These are phyloP conservation scores for Arthrinium phaeospermum DNA, from an alignment of 2,329 filamentous ascomycete species.

Conservation along the genomic window DNA sequence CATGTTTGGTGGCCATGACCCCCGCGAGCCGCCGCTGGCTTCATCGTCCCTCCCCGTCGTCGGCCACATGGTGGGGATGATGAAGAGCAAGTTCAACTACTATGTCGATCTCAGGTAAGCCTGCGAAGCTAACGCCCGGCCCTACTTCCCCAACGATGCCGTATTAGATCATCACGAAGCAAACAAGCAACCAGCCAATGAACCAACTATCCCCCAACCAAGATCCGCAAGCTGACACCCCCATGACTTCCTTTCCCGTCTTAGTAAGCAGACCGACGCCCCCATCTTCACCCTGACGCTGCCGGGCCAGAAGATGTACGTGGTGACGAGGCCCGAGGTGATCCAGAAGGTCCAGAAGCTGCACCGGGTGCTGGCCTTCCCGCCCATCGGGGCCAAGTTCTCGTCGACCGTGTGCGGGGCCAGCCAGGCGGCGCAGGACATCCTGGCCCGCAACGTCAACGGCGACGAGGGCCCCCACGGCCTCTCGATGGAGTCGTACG, in stretches of 20 bases:
- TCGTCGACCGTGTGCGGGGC: constrained; percentile 37
- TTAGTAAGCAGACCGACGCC: constrained; percentile 28
- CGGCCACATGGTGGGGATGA: constrained; percentile 40
- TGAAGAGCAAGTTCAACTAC: constrained; percentile 38
- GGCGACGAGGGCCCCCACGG: constrained; percentile 40
- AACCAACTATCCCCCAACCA: too few species aligned
- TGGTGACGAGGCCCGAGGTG: constrained; percentile 44
- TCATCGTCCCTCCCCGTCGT: constrained; percentile 38
- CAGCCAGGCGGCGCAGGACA: constrained; percentile 37
- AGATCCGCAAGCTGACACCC: too few species aligned
- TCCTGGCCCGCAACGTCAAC: constrained; percentile 38
- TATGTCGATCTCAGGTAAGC: constrained; percentile 34
- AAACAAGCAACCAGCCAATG: too few species aligned
- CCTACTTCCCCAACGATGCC: too few species aligned
- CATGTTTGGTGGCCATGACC: constrained; percentile 30
- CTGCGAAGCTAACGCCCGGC: too few species aligned
- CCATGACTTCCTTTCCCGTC: too few species aligned
- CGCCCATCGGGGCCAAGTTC: constrained; percentile 43
- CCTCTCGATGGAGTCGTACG: too few species aligned
- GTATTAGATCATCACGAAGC: too few species aligned
- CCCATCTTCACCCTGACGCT: constrained; percentile 49
- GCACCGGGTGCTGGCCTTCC: constrained; percentile 43
- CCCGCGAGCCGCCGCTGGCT: constrained; percentile 39
- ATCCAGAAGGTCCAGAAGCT: constrained; percentile 46
- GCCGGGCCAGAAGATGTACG: constrained; percentile 48